phyloP scores from a whole-genome alignment of 768 basidiomycete species.

The Pleurotus djamor region DNA sequence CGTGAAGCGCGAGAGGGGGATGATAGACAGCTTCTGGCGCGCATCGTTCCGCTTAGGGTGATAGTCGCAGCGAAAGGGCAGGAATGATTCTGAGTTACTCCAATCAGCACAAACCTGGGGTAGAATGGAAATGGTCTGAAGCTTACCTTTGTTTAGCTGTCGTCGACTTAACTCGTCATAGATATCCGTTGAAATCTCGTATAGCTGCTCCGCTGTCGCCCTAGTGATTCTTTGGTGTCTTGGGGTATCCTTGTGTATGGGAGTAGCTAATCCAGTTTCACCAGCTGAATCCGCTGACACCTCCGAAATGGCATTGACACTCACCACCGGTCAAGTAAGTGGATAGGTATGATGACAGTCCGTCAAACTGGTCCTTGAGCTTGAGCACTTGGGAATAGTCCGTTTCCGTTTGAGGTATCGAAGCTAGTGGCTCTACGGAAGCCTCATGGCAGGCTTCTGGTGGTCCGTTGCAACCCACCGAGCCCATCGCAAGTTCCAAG shows the following conservation, averaged over 20 bases:
- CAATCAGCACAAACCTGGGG: not conserved
- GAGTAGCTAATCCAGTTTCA: not conserved
- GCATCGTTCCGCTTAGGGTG: slow-evolving; percentile 76
- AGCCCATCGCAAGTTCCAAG: not conserved
- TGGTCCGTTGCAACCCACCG: not conserved
- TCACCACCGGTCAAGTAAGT: not conserved
- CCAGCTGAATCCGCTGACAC: not conserved
- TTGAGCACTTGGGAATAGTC: not conserved
- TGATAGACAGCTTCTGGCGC: not conserved
- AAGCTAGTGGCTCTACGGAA: not conserved
- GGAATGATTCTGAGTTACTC: not conserved
- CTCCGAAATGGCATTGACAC: not conserved
- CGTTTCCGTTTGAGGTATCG: not conserved
- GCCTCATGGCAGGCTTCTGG: not conserved
- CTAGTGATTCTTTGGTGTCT: not conserved
- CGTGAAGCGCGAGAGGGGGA: not conserved
- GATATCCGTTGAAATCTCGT: not conserved
- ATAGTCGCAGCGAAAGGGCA: slow-evolving; percentile 36
- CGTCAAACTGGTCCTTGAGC: not conserved
- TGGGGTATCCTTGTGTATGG: not conserved
- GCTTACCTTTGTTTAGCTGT: not conserved
- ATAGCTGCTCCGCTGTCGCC: not conserved
- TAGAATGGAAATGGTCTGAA: not conserved
- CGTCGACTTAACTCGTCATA: slow-evolving; percentile 1
- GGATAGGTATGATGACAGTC: not conserved